Evolutionary conservation across 306 rosid species (phyloP), one percentile per base, ranked within the genome.

Genomic region (Urtica urens): DNA sequence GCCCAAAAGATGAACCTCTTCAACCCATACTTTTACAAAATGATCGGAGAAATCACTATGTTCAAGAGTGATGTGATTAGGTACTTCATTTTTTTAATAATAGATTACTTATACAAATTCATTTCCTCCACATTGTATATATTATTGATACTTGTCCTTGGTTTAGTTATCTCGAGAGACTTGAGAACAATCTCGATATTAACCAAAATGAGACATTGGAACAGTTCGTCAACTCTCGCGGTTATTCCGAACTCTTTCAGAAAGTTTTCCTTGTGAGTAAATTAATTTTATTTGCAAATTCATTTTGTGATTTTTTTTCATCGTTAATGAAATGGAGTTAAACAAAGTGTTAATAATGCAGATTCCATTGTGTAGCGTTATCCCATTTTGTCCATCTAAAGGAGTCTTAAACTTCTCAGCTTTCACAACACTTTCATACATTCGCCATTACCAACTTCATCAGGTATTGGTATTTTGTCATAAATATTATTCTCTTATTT

Each of bases 301-400:
- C n/a, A n/a, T n/a, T n/a, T n/a, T n/a, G n/a, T n/a, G n/a, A n/a
- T n/a, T n/a, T n/a, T n/a, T n/a, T n/a, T n/a, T n/a, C n/a, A n/a
- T n/a, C n/a, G 39, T 10, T 21, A 31, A 16, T 56, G 18, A 52
- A 38, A 26, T 34, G 28, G 34, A 17, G 27, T 60, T 37, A 16
- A 41, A n/a, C n/a, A n/a, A n/a, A n/a, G n/a, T 72, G 12, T 34
- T n/a, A n/a, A n/a, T n/a, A n/a, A n/a, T 71, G 11, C 28, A 83
- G 93, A 56, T 76, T 69, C 96, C 96, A 35, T 53, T 87, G 27
- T 87, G 96, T 53, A 83, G 88, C 51, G 83, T 94, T 34, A 78
- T 83, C 51, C 83, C 94, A 94, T 87, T 86, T 10, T 80, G 94
- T 50, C 62, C 88, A 29, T 51, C 86, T 34, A 81, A 83, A 57